Percentiles rank a stretch among this genome's conserved stretches.
These are phyloP conservation scores for Monilinia aucupariae DNA, from an alignment of 2,329 filamentous ascomycete genomes.

Conservation along the genomic window DNA sequence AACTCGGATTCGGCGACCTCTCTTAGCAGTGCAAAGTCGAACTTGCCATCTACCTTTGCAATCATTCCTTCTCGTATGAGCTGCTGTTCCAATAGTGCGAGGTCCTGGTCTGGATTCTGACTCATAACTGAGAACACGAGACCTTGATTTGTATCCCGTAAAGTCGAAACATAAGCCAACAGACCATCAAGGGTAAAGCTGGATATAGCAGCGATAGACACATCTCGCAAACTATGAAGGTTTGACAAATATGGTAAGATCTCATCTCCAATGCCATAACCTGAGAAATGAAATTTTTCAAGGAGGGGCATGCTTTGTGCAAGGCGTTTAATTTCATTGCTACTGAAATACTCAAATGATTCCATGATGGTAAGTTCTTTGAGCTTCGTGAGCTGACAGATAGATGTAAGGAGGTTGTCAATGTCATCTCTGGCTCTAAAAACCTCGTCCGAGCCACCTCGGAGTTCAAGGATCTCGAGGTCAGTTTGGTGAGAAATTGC, in stretches of 20 bases:
- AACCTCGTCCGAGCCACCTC: constrained; percentile 43
- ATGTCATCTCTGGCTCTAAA: constrained; percentile 41
- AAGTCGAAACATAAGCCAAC: constrained; percentile 37
- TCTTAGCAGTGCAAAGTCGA: constrained; percentile 34
- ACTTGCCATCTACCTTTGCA: constrained; percentile 34
- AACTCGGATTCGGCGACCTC: constrained; percentile 31
- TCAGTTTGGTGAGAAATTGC: constrained; percentile 46
- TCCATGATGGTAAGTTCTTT: constrained; percentile 48
- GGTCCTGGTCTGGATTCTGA: constrained; percentile 29
- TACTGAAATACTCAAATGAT: constrained; percentile 46
- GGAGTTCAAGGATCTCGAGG: constrained; percentile 43
- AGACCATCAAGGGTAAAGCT: constrained; percentile 50
- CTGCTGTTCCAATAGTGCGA: constrained; percentile 29
- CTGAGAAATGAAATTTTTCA: constrained; percentile 52
- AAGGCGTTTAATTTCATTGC: constrained; percentile 46
- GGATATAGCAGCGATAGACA: constrained; percentile 51
- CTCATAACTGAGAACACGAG: constrained; percentile 34
- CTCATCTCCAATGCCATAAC: constrained; percentile 47
- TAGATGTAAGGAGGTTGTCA: constrained; percentile 44
- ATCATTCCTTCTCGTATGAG: constrained; percentile 31
- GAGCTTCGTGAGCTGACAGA: constrained; percentile 48
- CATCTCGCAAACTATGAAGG: constrained; percentile 44
- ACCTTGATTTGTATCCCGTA: constrained; percentile 36
- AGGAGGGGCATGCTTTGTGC: constrained; percentile 40
- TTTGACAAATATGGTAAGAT: constrained; percentile 42